Base-by-base conservation (phyloP, 306 rosid genomes). In the Sechiopsis laciniata region DNA sequence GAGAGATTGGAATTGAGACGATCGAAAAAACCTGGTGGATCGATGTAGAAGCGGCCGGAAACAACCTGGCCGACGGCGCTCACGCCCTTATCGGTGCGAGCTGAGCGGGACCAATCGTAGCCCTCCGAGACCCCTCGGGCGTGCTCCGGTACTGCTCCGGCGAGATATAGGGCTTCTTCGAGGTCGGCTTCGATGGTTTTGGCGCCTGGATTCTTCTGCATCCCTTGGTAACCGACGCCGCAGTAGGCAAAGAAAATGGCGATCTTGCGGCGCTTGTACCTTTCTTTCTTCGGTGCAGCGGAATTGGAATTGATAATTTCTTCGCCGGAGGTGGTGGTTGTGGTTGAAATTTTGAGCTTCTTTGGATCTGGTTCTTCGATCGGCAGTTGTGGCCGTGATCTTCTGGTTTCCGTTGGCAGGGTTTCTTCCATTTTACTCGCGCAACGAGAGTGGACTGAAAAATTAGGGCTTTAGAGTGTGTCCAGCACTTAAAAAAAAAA, bases 131-230 rank as follows among this genome's bases (percentile, higher is more conserved):
- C 70, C 75, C 86, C 88, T 4, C 92, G 96, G 74, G 88, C 97
- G 13, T 87, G 94, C 42, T 93, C 97, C 53, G 98, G 90, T 5
- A 90, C 94, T 26, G 88, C 96, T 45, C 91, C 91, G 77, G 98
- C 78, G 40, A 51, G 76, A 81, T 79, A 90, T 22, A 93, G 85
- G 52, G 90, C 96, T 77, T 93, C 96, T 76, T 93, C 98, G 29
- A 93, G 86, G 77, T 90, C 98, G 58, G 96, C 91, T 80, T 93
- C 98, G 64, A 90, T 93, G 78, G 98, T 90, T 83, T 93, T 93
- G 55, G 96, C 98, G 76, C 98, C 96, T 7, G 98, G 97, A 77
- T 93, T 93, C 77, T 93, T 90, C 81, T 93, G 98, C 97, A 93
- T 93, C 57, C 97, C 98, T 80, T 93, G 97, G 79, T 90, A 93